Percentiles rank a stretch among this genome's conserved stretches.
These are phyloP conservation scores for Aegilops longissima DNA, from an alignment of 176 grass and related monocot species.

Conservation along the genomic window DNA sequence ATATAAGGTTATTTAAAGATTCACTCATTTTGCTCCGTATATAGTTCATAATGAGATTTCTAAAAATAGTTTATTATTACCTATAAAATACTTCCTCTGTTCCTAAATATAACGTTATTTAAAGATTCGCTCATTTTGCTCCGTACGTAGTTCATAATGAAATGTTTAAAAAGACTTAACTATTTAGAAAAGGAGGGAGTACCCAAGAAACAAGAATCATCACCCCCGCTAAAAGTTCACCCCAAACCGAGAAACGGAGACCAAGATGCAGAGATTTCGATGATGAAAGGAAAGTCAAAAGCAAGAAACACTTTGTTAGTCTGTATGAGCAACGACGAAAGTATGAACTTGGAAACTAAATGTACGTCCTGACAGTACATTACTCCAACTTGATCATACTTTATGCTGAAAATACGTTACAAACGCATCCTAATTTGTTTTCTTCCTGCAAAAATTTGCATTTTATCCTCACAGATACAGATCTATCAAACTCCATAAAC, in stretches of 20 bases:
- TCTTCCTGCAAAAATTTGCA: not conserved
- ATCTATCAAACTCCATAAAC: conserved; percentile 22
- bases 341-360: not conserved
- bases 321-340: not conserved
- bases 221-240: not conserved
- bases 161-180: no score
- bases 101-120: no score
- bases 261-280: conserved; percentile 40
- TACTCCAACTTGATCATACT: not conserved
- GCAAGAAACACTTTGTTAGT: not conserved
- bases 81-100: no score
- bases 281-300: conserved; percentile 53
- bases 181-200: no score
- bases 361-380: not conserved
- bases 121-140: no score
- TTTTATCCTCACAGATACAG: not conserved
- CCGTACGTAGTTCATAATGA: no score
- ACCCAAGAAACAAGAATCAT: no score
- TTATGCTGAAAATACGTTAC: conserved; percentile 15
- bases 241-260: conserved; percentile 27
- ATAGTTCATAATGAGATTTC: no score
- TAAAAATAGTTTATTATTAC: no score
- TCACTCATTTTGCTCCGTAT: no score
- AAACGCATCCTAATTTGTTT: not conserved
- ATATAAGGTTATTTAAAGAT: no score